A percentile compares a stretch with the other conserved stretches of the same genome.
Conservation (phyloP, 441 rosid species). For the Eruca vesicaria region DNA sequence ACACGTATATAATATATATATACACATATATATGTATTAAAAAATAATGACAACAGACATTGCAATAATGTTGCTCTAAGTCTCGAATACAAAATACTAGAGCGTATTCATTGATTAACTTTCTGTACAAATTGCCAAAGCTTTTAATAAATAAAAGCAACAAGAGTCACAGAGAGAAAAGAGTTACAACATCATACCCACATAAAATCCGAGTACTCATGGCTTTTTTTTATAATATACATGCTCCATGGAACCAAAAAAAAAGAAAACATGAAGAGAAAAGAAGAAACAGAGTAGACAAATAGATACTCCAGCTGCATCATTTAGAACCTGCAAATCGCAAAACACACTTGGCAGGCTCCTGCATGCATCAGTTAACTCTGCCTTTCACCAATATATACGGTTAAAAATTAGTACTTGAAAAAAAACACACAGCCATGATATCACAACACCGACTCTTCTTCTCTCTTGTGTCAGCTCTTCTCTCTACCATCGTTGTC, state of each 20-base stretch:
- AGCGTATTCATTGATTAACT: not conserved
- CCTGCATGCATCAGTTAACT: slow-evolving; percentile 31
- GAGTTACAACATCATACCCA: slow-evolving; percentile 38
- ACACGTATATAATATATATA: no score
- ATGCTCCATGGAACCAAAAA: slow-evolving; percentile 31
- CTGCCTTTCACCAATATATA: slow-evolving; percentile 30
- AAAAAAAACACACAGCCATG: not conserved
- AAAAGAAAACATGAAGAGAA: slow-evolving; percentile 1
- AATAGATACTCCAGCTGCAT: slow-evolving; percentile 16
- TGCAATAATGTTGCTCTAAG: no score
- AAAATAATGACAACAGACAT: no score
- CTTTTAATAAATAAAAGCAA: slow-evolving; percentile 19
- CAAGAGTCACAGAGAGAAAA: slow-evolving; percentile 23
- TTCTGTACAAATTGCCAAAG: slow-evolving; percentile 37
- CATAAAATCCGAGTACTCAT: slow-evolving; percentile 35
- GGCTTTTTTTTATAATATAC: slow-evolving; percentile 25
- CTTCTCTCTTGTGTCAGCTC: slow-evolving; percentile 26
- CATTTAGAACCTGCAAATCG: slow-evolving; percentile 34
- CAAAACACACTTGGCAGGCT: slow-evolving; percentile 31
- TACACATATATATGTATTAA: no score
- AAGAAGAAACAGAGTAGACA: slow-evolving; percentile 7
- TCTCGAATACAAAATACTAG: not conserved
- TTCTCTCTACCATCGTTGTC: slow-evolving; percentile 18
- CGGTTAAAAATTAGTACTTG: slow-evolving; percentile 32
- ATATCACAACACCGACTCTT: slow-evolving; percentile 21